Conservation (phyloP, 2,329 filamentous ascomycete species). For the Macrophomina phaseolina region DNA sequence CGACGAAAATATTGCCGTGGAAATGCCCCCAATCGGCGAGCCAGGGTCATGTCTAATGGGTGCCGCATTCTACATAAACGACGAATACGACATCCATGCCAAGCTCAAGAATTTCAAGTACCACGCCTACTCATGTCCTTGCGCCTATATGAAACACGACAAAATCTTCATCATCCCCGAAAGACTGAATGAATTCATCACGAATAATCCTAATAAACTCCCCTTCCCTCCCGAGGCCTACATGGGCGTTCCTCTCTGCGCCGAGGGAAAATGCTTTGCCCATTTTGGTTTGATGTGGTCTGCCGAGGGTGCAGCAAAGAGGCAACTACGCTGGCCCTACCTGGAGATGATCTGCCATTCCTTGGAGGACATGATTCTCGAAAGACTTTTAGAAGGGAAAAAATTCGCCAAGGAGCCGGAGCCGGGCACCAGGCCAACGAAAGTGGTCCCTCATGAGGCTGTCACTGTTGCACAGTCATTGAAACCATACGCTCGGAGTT, state of each 20-base stretch:
- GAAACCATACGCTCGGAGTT: constrained; percentile 72
- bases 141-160: constrained; percentile 73
- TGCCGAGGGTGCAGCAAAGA: constrained; percentile 61
- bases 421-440: constrained; percentile 36
- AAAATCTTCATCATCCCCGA: constrained; percentile 73
- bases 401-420: constrained; percentile 44
- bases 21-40: constrained; percentile 66
- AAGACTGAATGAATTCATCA: constrained; percentile 62
- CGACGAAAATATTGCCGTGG: constrained; percentile 63
- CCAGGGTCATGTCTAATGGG: constrained; percentile 68
- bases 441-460: constrained; percentile 60
- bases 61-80: constrained; percentile 69
- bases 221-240: constrained; percentile 70
- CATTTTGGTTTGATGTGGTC: constrained; percentile 78
- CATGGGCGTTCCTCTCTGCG: constrained; percentile 69
- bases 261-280: constrained; percentile 68
- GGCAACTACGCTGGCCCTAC: constrained; percentile 67
- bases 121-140: constrained; percentile 68
- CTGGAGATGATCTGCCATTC: constrained; percentile 72
- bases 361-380: constrained; percentile 69
- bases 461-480: constrained; percentile 67
- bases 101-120: constrained; percentile 68
- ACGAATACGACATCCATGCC: constrained; percentile 59
- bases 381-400: constrained; percentile 61
- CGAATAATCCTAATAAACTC: constrained; percentile 65